Base-by-base conservation (phyloP, 345 rosid species). In the Populus pruinosa region DNA sequence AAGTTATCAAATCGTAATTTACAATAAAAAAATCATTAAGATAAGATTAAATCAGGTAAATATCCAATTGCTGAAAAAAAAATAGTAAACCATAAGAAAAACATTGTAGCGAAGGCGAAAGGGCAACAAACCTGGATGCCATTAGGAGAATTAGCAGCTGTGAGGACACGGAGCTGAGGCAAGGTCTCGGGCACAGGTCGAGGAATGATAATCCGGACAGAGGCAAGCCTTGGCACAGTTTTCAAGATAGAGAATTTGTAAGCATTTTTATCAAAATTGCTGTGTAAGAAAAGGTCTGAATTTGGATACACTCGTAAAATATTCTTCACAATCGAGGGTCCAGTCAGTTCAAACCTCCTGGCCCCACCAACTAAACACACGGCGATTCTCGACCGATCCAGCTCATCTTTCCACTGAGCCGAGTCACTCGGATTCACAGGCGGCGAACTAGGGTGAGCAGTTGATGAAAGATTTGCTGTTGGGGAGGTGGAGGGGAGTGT, bases 361-460 rank as follows among this genome's bases (percentile, higher is more conserved):
- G 99, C 98, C 55, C 96, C 97, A 50, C 99, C 98, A 0, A 93
- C 99, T 86, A 95, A 87, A 83, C 99, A 95, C 70, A 93, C 94
- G 2, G 96, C 99, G 1, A 93, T 90, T 73, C 85, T 91, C 76
- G 94, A 81, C 72, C 77, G 83, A 18, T 10, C 41, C 13, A 62
- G 25, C 55, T 25, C 53, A 31, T 33, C n/a, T 16, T 65, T 65
- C 68, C 35, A 65, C 39, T 29, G 25, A 59, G 27, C 23, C 4
- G 64, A 59, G 29, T 11, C 64, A 49, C 35, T 47, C 61, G 39
- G n/a, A 47, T n/a, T n/a, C 62, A 47, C 39, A 23, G 69, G 75
- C 21, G 74, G 65, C 66, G 33, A 38, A 4, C 18, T 4, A 20
- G 20, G 35, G 64, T 0, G 64, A 59, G 64, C 64, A 59, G 25